phyloP scores from a whole-genome alignment of 768 basidiomycete genomes.

The Collybia nuda region DNA sequence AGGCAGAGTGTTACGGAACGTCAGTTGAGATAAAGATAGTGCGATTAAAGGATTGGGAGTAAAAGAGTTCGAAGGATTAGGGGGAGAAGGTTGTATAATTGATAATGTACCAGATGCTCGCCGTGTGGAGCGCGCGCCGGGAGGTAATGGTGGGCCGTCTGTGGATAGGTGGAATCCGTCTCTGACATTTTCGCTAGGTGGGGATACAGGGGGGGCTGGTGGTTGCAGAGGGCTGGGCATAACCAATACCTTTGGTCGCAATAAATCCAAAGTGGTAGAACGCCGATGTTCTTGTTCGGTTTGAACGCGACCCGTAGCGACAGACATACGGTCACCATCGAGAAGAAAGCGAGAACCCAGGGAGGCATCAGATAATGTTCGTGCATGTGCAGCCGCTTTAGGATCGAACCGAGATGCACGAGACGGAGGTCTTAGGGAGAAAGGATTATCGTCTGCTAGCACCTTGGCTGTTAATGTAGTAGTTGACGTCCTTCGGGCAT shows the following conservation, averaged over 20 bases:
- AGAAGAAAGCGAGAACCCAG: constrained; percentile 63
- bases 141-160: constrained; percentile 79
- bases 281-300: constrained; percentile 53
- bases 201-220: constrained; percentile 30
- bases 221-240: constrained; percentile 89
- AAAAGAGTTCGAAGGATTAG: constrained; percentile 63
- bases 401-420: constrained; percentile 79
- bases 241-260: constrained; percentile 89
- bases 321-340: constrained; percentile 50
- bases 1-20: constrained; percentile 79
- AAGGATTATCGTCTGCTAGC: constrained; percentile 58
- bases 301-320: constrained; percentile 37
- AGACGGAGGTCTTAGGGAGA: constrained; percentile 65
- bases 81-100: constrained; percentile 30
- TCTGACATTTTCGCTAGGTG: constrained; percentile 32
- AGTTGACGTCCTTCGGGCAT: constrained; percentile 34
- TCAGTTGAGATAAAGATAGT: constrained; percentile 77
- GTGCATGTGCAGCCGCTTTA: constrained; percentile 58
- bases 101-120: constrained; percentile 40
- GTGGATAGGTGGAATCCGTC: constrained; percentile 64
- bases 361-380: constrained; percentile 65
- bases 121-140: constrained; percentile 63
- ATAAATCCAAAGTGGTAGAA: constrained; percentile 74
- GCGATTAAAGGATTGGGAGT: constrained; percentile 76
- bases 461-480: constrained; percentile 45